These are phyloP conservation scores for Achaetomiella virescens DNA, from an alignment of 495 filamentous ascomycete genomes.

Conservation along the genomic window DNA sequence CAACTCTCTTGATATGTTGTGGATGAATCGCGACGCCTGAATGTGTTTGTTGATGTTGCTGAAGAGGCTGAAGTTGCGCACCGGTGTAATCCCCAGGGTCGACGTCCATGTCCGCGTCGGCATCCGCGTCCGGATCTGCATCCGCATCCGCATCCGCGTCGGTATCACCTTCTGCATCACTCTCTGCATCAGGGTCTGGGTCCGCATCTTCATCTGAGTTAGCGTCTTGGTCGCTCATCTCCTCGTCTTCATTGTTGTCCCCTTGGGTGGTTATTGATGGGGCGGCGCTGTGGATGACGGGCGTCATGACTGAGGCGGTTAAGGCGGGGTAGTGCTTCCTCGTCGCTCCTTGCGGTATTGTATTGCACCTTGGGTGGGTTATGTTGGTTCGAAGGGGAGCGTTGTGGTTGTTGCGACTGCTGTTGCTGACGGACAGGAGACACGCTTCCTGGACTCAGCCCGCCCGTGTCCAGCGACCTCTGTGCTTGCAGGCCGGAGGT, in stretches of 20 bases:
- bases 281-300: slow-evolving; percentile 7
- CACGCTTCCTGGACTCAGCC: background rate
- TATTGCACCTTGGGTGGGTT: no score
- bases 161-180: slow-evolving; percentile 19
- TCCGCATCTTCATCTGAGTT: slow-evolving; percentile 25
- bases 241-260: slow-evolving; percentile 22
- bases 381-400: background rate
- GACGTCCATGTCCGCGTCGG: slow-evolving; percentile 20
- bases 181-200: slow-evolving; percentile 19
- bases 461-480: slow-evolving; percentile 24
- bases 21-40: background rate
- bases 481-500: slow-evolving; percentile 31
- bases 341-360: no score
- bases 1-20: background rate
- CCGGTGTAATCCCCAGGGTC: slow-evolving; percentile 12
- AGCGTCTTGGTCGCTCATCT: slow-evolving; percentile 37
- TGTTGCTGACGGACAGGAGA: background rate
- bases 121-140: slow-evolving; percentile 10
- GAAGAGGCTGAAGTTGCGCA: slow-evolving; percentile 3
- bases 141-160: slow-evolving; percentile 14
- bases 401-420: background rate
- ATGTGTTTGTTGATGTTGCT: background rate
- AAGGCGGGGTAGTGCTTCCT: slow-evolving; percentile 8
- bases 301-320: slow-evolving; percentile 3
- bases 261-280: slow-evolving; percentile 10